phyloP scores from a whole-genome alignment of 345 rosid genomes.

The Euphorbia lathyris region DNA sequence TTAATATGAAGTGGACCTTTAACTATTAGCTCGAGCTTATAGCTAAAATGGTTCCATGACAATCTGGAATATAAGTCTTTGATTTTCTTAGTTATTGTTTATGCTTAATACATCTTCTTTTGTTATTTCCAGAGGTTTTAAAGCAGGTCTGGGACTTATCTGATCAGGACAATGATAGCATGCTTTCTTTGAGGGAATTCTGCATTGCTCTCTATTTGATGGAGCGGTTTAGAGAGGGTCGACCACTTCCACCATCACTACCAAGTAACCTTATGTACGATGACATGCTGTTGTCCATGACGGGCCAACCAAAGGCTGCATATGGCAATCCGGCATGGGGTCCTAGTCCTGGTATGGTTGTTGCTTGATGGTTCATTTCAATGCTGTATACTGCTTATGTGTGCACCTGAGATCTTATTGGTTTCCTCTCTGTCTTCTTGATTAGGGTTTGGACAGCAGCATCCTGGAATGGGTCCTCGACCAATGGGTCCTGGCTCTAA shows the following conservation, averaged over 20 bases:
- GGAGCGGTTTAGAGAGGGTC: conserved; percentile 96
- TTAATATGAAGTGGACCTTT: too few relatives aligned
- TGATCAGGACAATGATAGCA: conserved; percentile 96
- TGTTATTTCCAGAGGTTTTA: conserved; percentile 60
- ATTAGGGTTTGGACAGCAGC: conserved; percentile 76
- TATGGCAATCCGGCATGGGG: conserved; percentile 81
- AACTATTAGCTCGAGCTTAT: too few relatives aligned
- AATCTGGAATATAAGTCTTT: too few relatives aligned
- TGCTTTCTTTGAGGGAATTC: conserved; percentile 98
- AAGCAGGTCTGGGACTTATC: conserved; percentile 99
- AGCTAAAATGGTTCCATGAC: too few relatives aligned
- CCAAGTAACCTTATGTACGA: conserved; percentile 81
- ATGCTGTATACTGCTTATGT: conserved; percentile 14
- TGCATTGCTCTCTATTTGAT: conserved; percentile 93
- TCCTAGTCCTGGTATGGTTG: conserved; percentile 54
- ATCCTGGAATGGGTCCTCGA: conserved; percentile 50
- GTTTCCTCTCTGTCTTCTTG: conserved; percentile 8
- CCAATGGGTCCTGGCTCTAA: conserved; percentile 51
- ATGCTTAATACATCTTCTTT: not conserved
- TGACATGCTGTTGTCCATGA: conserved; percentile 81
- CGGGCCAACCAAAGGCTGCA: conserved; percentile 61
- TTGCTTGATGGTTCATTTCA: conserved; percentile 18
- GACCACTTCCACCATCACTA: conserved; percentile 74
- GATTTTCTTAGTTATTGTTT: conserved; percentile 1
- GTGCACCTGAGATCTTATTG: conserved; percentile 18